Conservation (phyloP, 2,329 filamentous ascomycete genomes). For the Alternaria triticimaculans region DNA sequence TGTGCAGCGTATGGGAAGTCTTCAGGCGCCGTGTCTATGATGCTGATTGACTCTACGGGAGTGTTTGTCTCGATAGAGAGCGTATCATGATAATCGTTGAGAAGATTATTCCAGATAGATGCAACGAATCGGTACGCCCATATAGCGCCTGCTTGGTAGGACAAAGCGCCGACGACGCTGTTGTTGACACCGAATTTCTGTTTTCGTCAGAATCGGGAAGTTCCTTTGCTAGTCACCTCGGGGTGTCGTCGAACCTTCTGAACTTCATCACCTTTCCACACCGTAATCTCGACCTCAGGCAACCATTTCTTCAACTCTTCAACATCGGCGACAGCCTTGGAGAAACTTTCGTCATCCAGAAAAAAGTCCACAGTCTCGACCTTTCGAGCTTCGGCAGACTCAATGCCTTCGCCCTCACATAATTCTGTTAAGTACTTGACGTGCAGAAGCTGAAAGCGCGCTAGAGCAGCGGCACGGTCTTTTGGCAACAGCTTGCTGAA, state of each 20-base stretch:
- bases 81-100: slow-evolving; percentile 14
- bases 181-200: slow-evolving; percentile 18
- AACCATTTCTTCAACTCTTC: neutral
- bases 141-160: slow-evolving; percentile 38
- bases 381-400: slow-evolving; percentile 11
- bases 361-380: slow-evolving; percentile 19
- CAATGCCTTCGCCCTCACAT: slow-evolving; percentile 11
- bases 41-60: slow-evolving; percentile 30
- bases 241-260: neutral
- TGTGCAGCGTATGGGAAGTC: slow-evolving; percentile 42
- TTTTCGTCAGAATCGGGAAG: neutral
- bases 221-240: neutral
- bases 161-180: slow-evolving; percentile 28
- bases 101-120: slow-evolving; percentile 14
- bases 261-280: neutral
- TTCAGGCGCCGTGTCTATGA: slow-evolving; percentile 44
- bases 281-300: neutral
- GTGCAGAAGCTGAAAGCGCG: slow-evolving; percentile 12
- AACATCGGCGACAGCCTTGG: neutral
- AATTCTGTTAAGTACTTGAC: slow-evolving; percentile 6
- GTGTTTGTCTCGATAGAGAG: slow-evolving; percentile 4
- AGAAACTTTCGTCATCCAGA: slow-evolving; percentile 6
- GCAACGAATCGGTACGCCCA: slow-evolving; percentile 23
- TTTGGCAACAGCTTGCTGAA: slow-evolving; percentile 12
- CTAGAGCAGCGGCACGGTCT: slow-evolving; percentile 14